Evolutionary conservation across 2,329 filamentous ascomycete genomes (phyloP).

Genomic region (Fusarium protoensiforme): DNA sequence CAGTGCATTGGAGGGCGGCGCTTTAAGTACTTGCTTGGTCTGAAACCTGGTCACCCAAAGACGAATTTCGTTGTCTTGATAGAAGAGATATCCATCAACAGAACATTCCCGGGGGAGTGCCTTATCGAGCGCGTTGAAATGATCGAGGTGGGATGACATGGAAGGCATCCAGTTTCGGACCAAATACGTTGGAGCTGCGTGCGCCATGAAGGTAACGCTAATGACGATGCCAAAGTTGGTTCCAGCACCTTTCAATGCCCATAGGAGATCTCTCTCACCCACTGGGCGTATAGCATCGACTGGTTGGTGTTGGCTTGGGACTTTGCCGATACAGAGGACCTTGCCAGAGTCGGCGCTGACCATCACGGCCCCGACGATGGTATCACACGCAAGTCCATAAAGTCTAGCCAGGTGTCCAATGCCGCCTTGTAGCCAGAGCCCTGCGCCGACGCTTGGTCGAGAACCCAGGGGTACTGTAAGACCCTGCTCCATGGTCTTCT

Average conservation of each 20-base stretch:
- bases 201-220: constrained; percentile 63
- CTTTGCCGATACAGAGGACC: constrained; percentile 61
- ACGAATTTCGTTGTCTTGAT: constrained; percentile 54
- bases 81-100: constrained; percentile 67
- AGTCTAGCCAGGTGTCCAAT: constrained; percentile 68
- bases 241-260: constrained; percentile 68
- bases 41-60: constrained; percentile 63
- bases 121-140: constrained; percentile 55
- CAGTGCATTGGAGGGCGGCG: too few relatives aligned
- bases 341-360: constrained; percentile 61
- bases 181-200: constrained; percentile 52
- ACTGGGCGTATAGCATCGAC: constrained; percentile 52
- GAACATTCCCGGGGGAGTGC: constrained; percentile 57
- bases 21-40: too few relatives aligned
- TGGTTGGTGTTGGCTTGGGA: constrained; percentile 59
- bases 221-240: constrained; percentile 69
- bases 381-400: constrained; percentile 68
- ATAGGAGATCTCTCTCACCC: constrained; percentile 64
- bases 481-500: constrained; percentile 55
- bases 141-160: constrained; percentile 47
- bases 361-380: constrained; percentile 69
- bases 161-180: constrained; percentile 55
- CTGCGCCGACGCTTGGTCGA: constrained; percentile 72
- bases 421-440: constrained; percentile 73
- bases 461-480: constrained; percentile 69